Percentiles rank a stretch among this genome's conserved stretches.
phyloP scores from a whole-genome alignment of 1,139 yeast genomes.

The Eremothecium cymbalariae region DNA sequence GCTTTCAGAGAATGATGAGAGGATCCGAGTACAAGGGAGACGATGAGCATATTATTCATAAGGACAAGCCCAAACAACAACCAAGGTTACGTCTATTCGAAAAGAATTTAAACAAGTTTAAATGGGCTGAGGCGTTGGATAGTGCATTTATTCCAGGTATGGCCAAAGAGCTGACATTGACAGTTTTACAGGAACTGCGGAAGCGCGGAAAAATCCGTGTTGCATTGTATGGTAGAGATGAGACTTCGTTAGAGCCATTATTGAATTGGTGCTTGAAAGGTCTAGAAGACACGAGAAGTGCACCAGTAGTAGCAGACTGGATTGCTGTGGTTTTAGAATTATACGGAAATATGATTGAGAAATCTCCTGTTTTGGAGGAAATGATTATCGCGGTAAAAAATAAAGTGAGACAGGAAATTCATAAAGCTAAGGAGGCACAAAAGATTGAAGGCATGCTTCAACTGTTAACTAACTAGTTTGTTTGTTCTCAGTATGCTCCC shows the following conservation, averaged over 20 bases:
- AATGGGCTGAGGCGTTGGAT: constrained; percentile 90
- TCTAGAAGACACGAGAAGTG: constrained; percentile 73
- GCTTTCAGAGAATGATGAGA: constrained; percentile 71
- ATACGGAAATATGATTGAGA: constrained; percentile 64
- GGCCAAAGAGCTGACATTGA: constrained; percentile 68
- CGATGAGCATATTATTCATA: constrained; percentile 65
- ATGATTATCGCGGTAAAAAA: constrained; percentile 51
- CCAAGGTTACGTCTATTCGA: constrained; percentile 76
- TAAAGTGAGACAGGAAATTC: constrained; percentile 59
- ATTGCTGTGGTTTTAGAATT: constrained; percentile 72
- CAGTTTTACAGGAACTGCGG: constrained; percentile 76
- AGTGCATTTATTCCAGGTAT: constrained; percentile 72
- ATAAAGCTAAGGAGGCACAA: constrained; percentile 78
- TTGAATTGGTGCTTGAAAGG: constrained; percentile 72
- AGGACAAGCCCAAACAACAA: constrained; percentile 42
- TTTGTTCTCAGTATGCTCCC: too few species aligned
- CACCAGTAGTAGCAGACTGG: constrained; percentile 73
- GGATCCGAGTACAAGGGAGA: constrained; percentile 91
- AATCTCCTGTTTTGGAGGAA: constrained; percentile 73
- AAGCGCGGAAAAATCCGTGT: constrained; percentile 80
- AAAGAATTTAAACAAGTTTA: constrained; percentile 72
- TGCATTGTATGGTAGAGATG: constrained; percentile 75
- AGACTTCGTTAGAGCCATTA: constrained; percentile 73
- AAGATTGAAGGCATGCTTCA: constrained; percentile 91
- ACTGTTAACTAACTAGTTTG: constrained; percentile 42